These are phyloP conservation scores for Trichoderma sp. DNA, from an alignment of 2,329 filamentous ascomycete genomes.

Conservation along the genomic window DNA sequence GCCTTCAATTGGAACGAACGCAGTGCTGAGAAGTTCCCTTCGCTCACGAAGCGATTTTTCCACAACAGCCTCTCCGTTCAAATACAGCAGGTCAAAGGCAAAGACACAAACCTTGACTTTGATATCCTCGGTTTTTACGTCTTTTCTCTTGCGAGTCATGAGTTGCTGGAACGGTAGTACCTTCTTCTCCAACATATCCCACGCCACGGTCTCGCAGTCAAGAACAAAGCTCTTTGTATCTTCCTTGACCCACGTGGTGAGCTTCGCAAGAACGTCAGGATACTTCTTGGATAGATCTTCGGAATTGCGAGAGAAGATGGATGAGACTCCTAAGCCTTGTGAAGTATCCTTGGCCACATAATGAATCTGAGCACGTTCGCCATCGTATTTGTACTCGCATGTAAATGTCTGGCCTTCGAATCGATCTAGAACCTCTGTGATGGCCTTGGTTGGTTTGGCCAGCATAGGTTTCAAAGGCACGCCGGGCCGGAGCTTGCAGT, in stretches of 20 bases:
- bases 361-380: slow-evolving; percentile 96
- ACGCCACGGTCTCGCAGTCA: slow-evolving; percentile 97
- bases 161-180: slow-evolving; percentile 95
- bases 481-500: slow-evolving; percentile 88
- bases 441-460: slow-evolving; percentile 96
- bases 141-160: slow-evolving; percentile 97
- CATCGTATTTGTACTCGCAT: slow-evolving; percentile 99
- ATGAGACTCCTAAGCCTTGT: slow-evolving; percentile 75
- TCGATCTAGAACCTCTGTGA: slow-evolving; percentile 93
- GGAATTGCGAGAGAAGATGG: slow-evolving; percentile 96
- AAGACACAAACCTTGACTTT: slow-evolving; percentile 97
- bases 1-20: slow-evolving; percentile 77
- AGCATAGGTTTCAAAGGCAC: slow-evolving; percentile 98
- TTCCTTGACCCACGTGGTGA: slow-evolving; percentile 84
- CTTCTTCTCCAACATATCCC: slow-evolving; percentile 94
- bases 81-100: slow-evolving; percentile 89
- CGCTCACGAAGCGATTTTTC: slow-evolving; percentile 83
- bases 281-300: slow-evolving; percentile 98
- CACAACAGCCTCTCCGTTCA: slow-evolving; percentile 88
- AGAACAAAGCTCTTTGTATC: slow-evolving; percentile 93
- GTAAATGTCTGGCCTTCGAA: slow-evolving; percentile 96
- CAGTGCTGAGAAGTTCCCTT: slow-evolving; percentile 67
- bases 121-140: slow-evolving; percentile 91
- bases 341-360: slow-evolving; percentile 82
- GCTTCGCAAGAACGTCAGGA: slow-evolving; percentile 86